Base-by-base conservation (phyloP, 805 yeast genomes). In the Metschnikowia orientalis region DNA sequence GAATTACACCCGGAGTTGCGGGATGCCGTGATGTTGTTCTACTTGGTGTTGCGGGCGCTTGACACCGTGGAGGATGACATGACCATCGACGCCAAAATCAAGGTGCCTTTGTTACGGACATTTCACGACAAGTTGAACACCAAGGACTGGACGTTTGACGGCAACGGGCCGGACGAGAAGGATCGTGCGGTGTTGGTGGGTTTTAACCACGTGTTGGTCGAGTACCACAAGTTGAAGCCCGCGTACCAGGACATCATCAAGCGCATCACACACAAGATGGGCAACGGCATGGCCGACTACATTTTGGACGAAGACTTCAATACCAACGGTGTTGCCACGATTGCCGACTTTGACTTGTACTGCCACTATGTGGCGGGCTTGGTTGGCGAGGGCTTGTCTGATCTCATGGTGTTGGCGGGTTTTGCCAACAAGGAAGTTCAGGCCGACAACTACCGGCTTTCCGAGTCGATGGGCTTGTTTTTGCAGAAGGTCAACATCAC, bases 281-380 rank as follows among this genome's bases (percentile, higher is more conserved):
- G 97, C 37, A 78, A 85, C 47, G 98, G 98, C 35, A 92, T 92
- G 98, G 97, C 97, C 19, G 88, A 86, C 53, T 92, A 89, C 60
- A 78, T 84, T 34, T 66, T 73, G 48, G 79, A 81, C 51, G 92
- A 82, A 32, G 72, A 80, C 42, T 85, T 85, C 64, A 87, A 86
- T 56, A 55, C 73, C 45, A 76, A 77, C 41, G 97, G 97, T 2
- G 79, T 92, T 28, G 66, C 65, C 30, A 86, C 96, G 1, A 56
- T 84, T 27, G 67, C 73, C 40, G 97, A 88, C 53, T 92, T 83
- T 56, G 89, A 92, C 55, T 68, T 81, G 41, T 92, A 92, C 67
- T 92, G 99, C 61, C 89, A 89, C 61, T 86, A 89, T 53, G 99
- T 92, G 38, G 98, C 99, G 2, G 99, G 98, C 2, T 69, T 92